A percentile compares a stretch with the other conserved stretches of the same genome.
Conservation (phyloP, 2,329 filamentous ascomycete genomes). For the Microsporum canis region DNA sequence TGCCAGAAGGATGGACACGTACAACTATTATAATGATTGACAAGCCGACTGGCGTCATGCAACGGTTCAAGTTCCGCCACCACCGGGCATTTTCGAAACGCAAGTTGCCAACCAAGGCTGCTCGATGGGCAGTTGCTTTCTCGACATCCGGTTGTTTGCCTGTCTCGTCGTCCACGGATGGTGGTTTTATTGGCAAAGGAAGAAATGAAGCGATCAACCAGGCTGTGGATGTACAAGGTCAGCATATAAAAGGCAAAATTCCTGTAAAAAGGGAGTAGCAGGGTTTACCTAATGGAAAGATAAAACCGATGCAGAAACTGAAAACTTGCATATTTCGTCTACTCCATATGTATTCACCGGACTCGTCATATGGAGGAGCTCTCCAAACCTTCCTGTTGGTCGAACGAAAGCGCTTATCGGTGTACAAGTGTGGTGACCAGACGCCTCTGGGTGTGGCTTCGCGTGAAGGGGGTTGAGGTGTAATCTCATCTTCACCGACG, state of each 20-base stretch:
- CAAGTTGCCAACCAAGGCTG: conserved; percentile 37
- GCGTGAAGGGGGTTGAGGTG: conserved; percentile 20
- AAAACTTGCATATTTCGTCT: conserved; percentile 63
- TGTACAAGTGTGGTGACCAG: conserved; percentile 62
- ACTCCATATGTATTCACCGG: conserved; percentile 50
- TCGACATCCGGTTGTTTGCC: conserved; percentile 27
- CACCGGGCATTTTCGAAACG: conserved; percentile 50
- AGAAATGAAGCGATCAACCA: conserved; percentile 73
- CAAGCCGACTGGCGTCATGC: conserved; percentile 48
- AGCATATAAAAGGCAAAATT: conserved; percentile 14
- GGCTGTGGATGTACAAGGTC: conserved; percentile 35
- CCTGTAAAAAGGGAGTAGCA: background rate
- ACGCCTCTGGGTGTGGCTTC: conserved; percentile 43
- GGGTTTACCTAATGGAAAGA: conserved; percentile 58
- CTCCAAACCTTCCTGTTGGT: conserved; percentile 54
- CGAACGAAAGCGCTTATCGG: conserved; percentile 48
- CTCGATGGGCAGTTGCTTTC: conserved; percentile 35
- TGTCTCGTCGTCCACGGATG: conserved; percentile 38
- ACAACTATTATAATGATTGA: conserved; percentile 46
- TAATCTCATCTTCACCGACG: conserved; percentile 8
- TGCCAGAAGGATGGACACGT: conserved; percentile 21
- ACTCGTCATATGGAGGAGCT: conserved; percentile 58
- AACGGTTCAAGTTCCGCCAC: conserved; percentile 53
- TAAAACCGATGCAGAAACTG: conserved; percentile 64
- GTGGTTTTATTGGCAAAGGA: conserved; percentile 53